Conservation (phyloP, 2,329 filamentous ascomycete genomes). For the Teratosphaeria pseudoeucalypti region DNA sequence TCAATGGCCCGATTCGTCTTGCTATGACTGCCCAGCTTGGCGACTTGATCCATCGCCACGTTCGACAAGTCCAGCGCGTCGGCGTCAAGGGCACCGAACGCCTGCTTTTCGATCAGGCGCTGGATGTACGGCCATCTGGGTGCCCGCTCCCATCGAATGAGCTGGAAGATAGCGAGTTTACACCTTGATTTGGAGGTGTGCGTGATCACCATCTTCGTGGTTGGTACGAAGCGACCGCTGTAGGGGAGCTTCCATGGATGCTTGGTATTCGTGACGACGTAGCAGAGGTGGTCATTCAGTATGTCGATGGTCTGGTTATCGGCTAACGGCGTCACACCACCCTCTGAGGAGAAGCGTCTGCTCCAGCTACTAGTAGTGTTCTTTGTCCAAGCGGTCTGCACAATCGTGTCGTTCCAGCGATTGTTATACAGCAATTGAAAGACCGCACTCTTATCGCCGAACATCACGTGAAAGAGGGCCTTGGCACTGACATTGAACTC, state of each 20-base stretch:
- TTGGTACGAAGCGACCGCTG: conserved; percentile 56
- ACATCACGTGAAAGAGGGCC: conserved; percentile 88
- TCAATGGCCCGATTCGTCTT: conserved; percentile 68
- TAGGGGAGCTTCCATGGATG: conserved; percentile 78
- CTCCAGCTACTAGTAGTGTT: conserved; percentile 33
- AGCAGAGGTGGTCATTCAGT: conserved; percentile 49
- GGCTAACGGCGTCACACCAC: conserved; percentile 38
- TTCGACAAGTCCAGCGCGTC: conserved; percentile 67
- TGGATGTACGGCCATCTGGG: conserved; percentile 27
- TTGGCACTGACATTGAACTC: conserved; percentile 88
- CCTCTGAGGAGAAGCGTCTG: conserved; percentile 54
- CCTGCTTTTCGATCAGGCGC: conserved; percentile 52
- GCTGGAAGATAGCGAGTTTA: conserved; percentile 79
- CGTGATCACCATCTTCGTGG: conserved; percentile 88
- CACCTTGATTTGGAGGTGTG: conserved; percentile 86
- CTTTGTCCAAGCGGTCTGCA: conserved; percentile 74
- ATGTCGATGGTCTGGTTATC: conserved; percentile 81
- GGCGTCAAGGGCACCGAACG: conserved; percentile 61
- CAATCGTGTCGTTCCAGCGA: conserved; percentile 63
- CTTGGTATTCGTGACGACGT: conserved; percentile 54
- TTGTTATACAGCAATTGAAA: conserved; percentile 88
- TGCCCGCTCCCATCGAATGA: conserved; percentile 69
- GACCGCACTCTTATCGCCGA: conserved; percentile 89
- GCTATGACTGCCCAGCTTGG: conserved; percentile 60
- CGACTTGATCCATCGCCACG: conserved; percentile 66